Evolutionary conservation across 106 monocot genomes (phyloP).

Genomic region (Amphibolis antarctica): DNA sequence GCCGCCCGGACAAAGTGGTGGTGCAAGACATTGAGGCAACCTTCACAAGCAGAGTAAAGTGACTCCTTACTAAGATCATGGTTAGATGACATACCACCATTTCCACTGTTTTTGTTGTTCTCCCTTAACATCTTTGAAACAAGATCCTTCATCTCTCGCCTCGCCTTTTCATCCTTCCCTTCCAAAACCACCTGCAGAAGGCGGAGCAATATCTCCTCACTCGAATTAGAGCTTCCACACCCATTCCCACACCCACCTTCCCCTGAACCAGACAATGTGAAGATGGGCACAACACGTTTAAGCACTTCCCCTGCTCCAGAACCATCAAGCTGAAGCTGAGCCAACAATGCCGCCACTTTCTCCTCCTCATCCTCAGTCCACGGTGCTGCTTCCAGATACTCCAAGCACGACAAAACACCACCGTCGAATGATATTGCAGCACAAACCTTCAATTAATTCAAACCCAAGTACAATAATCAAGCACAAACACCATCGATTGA

Average conservation of each 20-base stretch:
- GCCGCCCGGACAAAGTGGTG: constrained; percentile 38
- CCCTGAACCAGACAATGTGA: neutral
- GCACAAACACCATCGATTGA: neutral
- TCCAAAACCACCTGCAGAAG: constrained; percentile 89
- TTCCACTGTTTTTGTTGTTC: constrained; percentile 22
- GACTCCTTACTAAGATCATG: constrained; percentile 69
- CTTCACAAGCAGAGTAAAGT: constrained; percentile 64
- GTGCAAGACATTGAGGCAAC: constrained; percentile 49
- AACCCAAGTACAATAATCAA: neutral
- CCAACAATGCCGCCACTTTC: constrained; percentile 71
- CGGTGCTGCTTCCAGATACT: constrained; percentile 90
- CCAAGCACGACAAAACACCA: constrained; percentile 73
- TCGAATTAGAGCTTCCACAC: neutral
- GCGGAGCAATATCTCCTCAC: constrained; percentile 63
- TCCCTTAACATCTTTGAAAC: constrained; percentile 94
- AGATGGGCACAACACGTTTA: constrained; percentile 41
- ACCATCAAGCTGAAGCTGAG: constrained; percentile 69
- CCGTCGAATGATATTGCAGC: constrained; percentile 71
- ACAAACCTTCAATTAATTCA: constrained; percentile 31
- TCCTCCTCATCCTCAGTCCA: constrained; percentile 99
- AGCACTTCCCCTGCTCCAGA: constrained; percentile 72
- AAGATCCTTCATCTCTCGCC: constrained; percentile 89
- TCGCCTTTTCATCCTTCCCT: constrained; percentile 91
- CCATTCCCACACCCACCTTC: constrained; percentile 9
- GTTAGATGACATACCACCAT: neutral